Conservation (phyloP, 768 basidiomycete species). For the Amanita muscaria region DNA sequence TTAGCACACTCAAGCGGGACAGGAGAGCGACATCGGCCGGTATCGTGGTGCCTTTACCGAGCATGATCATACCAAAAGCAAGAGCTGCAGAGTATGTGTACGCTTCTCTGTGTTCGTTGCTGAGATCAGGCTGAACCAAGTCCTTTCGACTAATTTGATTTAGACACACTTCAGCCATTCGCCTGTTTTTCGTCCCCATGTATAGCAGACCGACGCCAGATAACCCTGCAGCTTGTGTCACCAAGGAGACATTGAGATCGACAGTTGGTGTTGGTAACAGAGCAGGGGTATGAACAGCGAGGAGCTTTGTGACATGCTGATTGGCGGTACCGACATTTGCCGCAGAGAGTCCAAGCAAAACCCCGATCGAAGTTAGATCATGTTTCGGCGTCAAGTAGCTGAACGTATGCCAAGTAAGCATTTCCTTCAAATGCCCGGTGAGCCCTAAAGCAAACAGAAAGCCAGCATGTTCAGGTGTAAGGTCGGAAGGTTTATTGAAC, state of each 20-base stretch:
- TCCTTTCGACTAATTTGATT: conserved; percentile 74
- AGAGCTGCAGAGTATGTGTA: conserved; percentile 86
- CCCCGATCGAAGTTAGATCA: conserved; percentile 88
- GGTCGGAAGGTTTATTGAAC: conserved; percentile 87
- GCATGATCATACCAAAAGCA: conserved; percentile 94
- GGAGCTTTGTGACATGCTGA: conserved; percentile 79
- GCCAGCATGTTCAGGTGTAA: conserved; percentile 93
- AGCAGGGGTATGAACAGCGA: conserved; percentile 91
- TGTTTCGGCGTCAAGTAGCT: conserved; percentile 93
- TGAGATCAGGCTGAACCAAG: conserved; percentile 73
- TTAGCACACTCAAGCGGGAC: conserved; percentile 58
- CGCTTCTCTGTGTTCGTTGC: conserved; percentile 84
- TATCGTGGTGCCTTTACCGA: conserved; percentile 73
- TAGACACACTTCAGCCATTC: conserved; percentile 90
- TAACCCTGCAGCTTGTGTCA: conserved; percentile 85
- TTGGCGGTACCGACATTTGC: conserved; percentile 84
- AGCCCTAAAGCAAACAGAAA: conserved; percentile 90
- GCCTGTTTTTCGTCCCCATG: conserved; percentile 76
- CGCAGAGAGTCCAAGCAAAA: conserved; percentile 88
- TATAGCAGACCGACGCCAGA: conserved; percentile 86
- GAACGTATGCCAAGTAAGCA: conserved; percentile 95
- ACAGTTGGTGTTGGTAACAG: conserved; percentile 80
- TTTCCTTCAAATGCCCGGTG: conserved; percentile 80
- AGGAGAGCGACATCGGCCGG: conserved; percentile 71
- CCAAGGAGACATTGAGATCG: conserved; percentile 83